Evolutionary conservation across 495 filamentous ascomycete species (phyloP).

Genomic region (Penicillium bialowiezense): DNA sequence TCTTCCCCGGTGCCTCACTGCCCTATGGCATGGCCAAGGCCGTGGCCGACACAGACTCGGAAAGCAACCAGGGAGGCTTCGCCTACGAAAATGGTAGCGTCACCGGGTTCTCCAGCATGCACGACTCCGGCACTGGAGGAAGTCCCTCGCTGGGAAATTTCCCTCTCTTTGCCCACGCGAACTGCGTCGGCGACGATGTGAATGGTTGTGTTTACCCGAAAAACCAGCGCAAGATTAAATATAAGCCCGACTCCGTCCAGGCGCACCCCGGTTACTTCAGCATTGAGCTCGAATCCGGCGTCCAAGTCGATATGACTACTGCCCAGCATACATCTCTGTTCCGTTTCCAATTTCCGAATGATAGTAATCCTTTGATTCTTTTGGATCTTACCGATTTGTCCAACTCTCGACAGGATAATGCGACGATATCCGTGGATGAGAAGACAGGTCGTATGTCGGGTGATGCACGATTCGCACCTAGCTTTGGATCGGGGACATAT

Average conservation of each 20-base stretch:
- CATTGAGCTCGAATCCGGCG: slow-evolving; percentile 56
- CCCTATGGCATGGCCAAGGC: slow-evolving; percentile 79
- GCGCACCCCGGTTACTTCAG: slow-evolving; percentile 70
- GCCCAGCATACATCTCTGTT: slow-evolving; percentile 62
- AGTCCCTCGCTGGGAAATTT: slow-evolving; percentile 74
- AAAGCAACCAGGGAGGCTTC: slow-evolving; percentile 70
- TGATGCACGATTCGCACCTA: slow-evolving; percentile 63
- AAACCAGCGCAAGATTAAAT: slow-evolving; percentile 42
- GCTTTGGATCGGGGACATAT: slow-evolving; percentile 62
- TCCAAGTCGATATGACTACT: slow-evolving; percentile 61
- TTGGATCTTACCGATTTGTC: slow-evolving; percentile 70
- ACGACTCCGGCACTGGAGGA: slow-evolving; percentile 73
- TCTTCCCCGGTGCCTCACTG: slow-evolving; percentile 72
- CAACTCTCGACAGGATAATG: slow-evolving; percentile 63
- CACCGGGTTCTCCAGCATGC: slow-evolving; percentile 72
- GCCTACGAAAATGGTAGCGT: slow-evolving; percentile 63
- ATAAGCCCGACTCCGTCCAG: slow-evolving; percentile 53
- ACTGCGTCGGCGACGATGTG: slow-evolving; percentile 61
- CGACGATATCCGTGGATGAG: slow-evolving; percentile 54
- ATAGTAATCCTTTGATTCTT: slow-evolving; percentile 55
- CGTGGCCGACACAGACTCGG: slow-evolving; percentile 67
- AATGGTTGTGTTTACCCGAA: slow-evolving; percentile 67
- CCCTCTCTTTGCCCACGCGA: slow-evolving; percentile 64
- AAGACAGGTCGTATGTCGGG: slow-evolving; percentile 66
- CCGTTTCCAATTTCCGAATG: slow-evolving; percentile 58